Percentiles rank a stretch among this genome's conserved stretches.
These are phyloP conservation scores for Sutorius eximius DNA, from an alignment of 1,284 basidiomycete genomes.

Conservation along the genomic window DNA sequence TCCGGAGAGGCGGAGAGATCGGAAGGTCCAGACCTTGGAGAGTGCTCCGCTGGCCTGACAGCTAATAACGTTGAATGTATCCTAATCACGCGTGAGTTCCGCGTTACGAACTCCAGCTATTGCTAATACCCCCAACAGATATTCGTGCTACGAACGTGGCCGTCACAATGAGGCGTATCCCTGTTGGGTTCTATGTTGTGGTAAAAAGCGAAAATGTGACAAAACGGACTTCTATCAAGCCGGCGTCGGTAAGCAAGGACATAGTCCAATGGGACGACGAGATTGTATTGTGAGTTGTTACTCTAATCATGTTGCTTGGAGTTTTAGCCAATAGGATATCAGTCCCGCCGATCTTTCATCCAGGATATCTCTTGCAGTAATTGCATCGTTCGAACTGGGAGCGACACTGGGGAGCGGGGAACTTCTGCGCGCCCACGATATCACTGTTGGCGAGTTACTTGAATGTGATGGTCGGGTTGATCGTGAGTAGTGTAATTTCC, in stretches of 20 bases:
- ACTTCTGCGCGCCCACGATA: not conserved
- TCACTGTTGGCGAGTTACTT: not conserved
- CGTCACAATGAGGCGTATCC: not conserved
- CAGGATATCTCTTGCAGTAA: not conserved
- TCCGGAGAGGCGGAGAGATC: not conserved
- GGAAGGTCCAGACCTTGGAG: not conserved
- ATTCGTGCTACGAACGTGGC: not conserved
- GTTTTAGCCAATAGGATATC: not conserved
- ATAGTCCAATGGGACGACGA: slow-evolving; percentile 1
- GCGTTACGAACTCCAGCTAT: not conserved
- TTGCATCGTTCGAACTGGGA: slow-evolving; percentile 1
- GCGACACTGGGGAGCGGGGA: not conserved
- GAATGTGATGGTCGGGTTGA: not conserved
- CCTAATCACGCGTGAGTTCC: not conserved
- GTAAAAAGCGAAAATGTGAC: not conserved
- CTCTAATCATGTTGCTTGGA: not conserved
- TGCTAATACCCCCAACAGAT: not conserved
- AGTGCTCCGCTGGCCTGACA: not conserved
- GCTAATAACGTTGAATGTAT: not conserved
- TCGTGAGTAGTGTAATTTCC: not conserved
- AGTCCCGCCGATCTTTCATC: slow-evolving; percentile 1
- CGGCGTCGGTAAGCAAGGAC: not conserved
- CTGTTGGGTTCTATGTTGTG: slow-evolving; percentile 1
- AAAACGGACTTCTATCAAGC: not conserved
- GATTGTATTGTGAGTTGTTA: slow-evolving; percentile 1